phyloP scores from a whole-genome alignment of 768 basidiomycete genomes.

The Lentinula boryana region DNA sequence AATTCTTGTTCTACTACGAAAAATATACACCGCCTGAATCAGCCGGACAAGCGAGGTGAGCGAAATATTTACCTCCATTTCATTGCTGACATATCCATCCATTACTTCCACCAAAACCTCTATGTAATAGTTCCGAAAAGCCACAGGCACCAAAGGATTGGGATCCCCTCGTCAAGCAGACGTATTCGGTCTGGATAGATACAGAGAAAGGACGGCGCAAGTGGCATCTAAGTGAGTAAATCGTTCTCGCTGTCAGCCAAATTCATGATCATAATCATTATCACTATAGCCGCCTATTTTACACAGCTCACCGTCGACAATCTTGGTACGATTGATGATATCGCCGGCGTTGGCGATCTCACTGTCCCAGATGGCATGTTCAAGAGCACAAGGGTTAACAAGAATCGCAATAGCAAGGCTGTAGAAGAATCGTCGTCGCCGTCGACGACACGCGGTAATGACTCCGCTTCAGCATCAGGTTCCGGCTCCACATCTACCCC shows the following conservation, averaged over 20 bases:
- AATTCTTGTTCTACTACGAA: slow-evolving; percentile 84
- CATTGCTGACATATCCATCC: background rate
- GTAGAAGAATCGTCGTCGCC: slow-evolving; percentile 24
- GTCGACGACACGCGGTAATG: slow-evolving; percentile 11
- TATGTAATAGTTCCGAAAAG: slow-evolving; percentile 26
- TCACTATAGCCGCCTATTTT: slow-evolving; percentile 67
- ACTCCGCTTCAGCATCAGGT: background rate
- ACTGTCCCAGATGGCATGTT: slow-evolving; percentile 64
- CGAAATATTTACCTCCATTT: slow-evolving; percentile 6
- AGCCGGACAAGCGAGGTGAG: slow-evolving; percentile 32
- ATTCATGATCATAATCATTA: slow-evolving; percentile 6
- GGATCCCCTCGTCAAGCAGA: slow-evolving; percentile 76
- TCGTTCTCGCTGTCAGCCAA: background rate
- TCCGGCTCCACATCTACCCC: background rate
- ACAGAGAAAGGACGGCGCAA: slow-evolving; percentile 62
- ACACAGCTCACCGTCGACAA: slow-evolving; percentile 71
- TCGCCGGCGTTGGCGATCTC: slow-evolving; percentile 51
- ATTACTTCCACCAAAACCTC: background rate
- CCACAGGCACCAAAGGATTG: slow-evolving; percentile 48
- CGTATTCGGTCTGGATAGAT: slow-evolving; percentile 75
- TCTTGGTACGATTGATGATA: slow-evolving; percentile 65
- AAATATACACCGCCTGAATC: slow-evolving; percentile 50
- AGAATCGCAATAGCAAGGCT: slow-evolving; percentile 35
- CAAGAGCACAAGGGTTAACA: slow-evolving; percentile 58
- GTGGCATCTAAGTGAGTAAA: slow-evolving; percentile 73